Evolutionary conservation across 2,329 filamentous ascomycete species (phyloP).

Genomic region (Sporothrix pseudoabietina): DNA sequence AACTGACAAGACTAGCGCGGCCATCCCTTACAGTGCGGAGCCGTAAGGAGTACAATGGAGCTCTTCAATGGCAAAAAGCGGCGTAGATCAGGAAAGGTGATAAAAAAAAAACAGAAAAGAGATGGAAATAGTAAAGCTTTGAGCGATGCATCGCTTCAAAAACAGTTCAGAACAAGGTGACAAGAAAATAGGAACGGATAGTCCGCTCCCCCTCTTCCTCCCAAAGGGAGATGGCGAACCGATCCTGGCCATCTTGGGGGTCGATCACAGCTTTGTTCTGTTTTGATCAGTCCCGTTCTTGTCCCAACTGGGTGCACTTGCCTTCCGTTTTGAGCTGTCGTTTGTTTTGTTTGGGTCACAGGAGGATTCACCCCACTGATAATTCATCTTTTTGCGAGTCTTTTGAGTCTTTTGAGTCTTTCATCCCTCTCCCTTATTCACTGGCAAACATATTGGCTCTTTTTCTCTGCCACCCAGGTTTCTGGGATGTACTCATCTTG

Average conservation of each 20-base stretch:
- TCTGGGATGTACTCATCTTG: background rate
- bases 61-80: background rate
- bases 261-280: background rate
- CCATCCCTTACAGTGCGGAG: background rate
- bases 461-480: background rate
- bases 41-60: background rate
- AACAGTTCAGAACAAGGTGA: background rate
- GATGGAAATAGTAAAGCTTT: background rate
- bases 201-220: background rate
- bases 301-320: background rate
- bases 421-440: background rate
- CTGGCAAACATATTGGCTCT: background rate
- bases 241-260: background rate
- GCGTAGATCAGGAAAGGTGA: background rate
- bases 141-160: background rate
- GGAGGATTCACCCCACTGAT: background rate
- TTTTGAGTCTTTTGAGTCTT: background rate
- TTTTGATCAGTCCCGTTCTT: background rate
- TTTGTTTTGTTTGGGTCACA: background rate
- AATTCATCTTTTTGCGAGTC: background rate
- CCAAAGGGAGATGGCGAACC: background rate
- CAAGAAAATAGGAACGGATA: background rate
- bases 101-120: background rate
- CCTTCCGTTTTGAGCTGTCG: background rate
- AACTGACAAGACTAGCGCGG: background rate